Base-by-base conservation (phyloP, 164 flowering plant species). In the Liriodendron chinense region DNA sequence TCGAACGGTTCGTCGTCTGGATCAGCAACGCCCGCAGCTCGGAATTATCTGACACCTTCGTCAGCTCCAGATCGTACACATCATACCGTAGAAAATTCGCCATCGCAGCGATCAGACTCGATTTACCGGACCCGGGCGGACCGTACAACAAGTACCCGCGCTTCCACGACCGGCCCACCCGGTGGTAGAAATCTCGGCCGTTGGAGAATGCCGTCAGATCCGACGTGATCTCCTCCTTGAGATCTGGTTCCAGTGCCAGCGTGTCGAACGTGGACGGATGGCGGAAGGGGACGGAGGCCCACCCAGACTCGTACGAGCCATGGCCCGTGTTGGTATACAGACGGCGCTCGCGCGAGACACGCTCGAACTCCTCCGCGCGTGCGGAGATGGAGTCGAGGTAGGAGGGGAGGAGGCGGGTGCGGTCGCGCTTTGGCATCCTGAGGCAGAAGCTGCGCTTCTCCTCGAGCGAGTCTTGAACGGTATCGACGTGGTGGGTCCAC, bases 401-500 rank as follows among this genome's bases (percentile, higher is more conserved):
- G n/a, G 83, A 70, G 0, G 81, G n/a, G 16, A 89, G 82, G 71
- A 88, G 79, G 24, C 72, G 61, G 1, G 71, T 72, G 5, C 86
- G 83, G 77, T 82, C 85, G 62, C 89, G 85, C 72, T 89, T 88
- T 10, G 91, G 85, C 71, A 89, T 80, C 69, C 78, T 84, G 69
- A 88, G 86, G 23, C 84, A 79, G 85, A 89, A 88, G 81, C 87
- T 82, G 2, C 90, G 85, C 69, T 83, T 86, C 84, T 89, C 93
- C 0, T 89, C 93, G 14, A 86, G 77, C 2, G 90, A 87, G 75
- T 88, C 91, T 49, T 87, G 90, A 28, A 86, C 86, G 26, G 88
- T 86, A n/a, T 89, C 92, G 25, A 89, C 87, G 47, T 87, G 88
- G 87, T 89, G 90, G 0, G 92, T 87, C 93, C 91, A 88, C 67